Conservation (phyloP, 2,329 filamentous ascomycete species). For the Epichloe uncinata region DNA sequence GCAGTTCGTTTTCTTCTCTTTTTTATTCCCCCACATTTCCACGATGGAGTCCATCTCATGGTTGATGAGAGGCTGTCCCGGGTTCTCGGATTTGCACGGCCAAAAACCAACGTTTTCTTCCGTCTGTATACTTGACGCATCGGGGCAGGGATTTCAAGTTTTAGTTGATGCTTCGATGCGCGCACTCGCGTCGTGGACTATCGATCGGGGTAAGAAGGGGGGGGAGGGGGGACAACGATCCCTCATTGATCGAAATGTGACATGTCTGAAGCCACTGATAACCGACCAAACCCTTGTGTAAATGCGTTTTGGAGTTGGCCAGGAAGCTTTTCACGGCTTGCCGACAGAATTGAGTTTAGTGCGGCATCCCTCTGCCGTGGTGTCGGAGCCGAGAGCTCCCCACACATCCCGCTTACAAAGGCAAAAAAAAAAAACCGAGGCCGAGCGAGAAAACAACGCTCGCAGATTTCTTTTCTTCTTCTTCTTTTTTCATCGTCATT, state of each 20-base stretch:
- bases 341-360: no score
- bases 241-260: background rate
- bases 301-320: no score
- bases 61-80: background rate
- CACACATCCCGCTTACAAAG: no score
- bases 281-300: no score
- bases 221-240: background rate
- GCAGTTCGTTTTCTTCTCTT: background rate
- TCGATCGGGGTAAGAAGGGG: background rate
- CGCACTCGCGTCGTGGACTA: background rate
- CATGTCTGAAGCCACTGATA: background rate
- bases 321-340: no score
- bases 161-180: background rate
- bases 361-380: no score
- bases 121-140: no score
- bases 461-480: background rate
- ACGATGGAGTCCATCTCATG: no score
- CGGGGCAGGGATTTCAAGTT: background rate
- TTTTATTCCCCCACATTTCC: background rate
- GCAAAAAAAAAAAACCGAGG: background rate
- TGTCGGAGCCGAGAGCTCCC: no score
- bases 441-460: slow-evolving; percentile 11
- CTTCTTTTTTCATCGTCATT: background rate
- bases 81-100: background rate
- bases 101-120: background rate